A percentile compares a stretch with the other conserved stretches of the same genome.
phyloP scores from a whole-genome alignment of 176 grass and related monocot species.

The Poa annua region DNA sequence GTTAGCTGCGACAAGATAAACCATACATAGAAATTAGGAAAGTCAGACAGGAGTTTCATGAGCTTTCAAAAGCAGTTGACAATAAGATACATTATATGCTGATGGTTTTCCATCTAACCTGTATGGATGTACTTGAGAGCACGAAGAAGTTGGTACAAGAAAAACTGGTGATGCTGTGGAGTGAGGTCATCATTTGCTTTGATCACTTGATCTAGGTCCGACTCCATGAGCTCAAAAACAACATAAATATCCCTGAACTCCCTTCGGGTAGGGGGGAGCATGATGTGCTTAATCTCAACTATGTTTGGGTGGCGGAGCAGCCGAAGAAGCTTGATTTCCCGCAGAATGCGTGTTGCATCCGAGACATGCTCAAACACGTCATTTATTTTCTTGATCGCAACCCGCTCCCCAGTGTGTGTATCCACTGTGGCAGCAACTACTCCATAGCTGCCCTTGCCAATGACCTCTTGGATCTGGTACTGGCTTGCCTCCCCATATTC shows the following conservation, averaged over 20 bases:
- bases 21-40: constrained; percentile 30
- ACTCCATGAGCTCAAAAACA: constrained; percentile 94
- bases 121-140: constrained; percentile 91
- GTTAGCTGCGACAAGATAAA: constrained; percentile 69
- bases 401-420: constrained; percentile 66
- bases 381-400: constrained; percentile 93
- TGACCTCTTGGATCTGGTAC: constrained; percentile 75
- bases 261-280: constrained; percentile 78
- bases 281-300: constrained; percentile 82
- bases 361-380: constrained; percentile 77
- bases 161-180: constrained; percentile 75
- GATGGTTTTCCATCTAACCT: constrained; percentile 51
- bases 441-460: constrained; percentile 88
- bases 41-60: constrained; percentile 21
- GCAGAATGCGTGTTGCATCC: constrained; percentile 68
- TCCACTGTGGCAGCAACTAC: constrained; percentile 82
- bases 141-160: constrained; percentile 80
- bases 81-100: constrained; percentile 24
- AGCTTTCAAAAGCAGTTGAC: constrained; percentile 13
- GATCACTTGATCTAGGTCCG: constrained; percentile 78
- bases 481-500: constrained; percentile 79
- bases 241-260: constrained; percentile 89
- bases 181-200: constrained; percentile 78
- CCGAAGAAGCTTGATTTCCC: constrained; percentile 86
- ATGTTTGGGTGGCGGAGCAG: constrained; percentile 76